A percentile compares a stretch with the other conserved stretches of the same genome.
Evolutionary conservation across 192 early-diverging fungal species (phyloP).

Genomic region (Backusella luteola): DNA sequence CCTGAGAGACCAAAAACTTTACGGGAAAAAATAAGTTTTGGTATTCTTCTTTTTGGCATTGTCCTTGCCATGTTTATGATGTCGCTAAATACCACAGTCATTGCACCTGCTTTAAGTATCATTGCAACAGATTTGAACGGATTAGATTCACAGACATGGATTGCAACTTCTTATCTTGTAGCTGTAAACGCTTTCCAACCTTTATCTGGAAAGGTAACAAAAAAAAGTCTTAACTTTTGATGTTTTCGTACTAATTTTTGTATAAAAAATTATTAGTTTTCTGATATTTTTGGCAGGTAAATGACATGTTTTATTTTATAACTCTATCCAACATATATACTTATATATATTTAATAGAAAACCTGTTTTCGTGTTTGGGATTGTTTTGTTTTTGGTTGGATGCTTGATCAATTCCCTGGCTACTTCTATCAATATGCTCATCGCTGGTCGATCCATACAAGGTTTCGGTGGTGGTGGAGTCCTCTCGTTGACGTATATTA

Average conservation of each 20-base stretch:
- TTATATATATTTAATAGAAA: slow-evolving; percentile 18
- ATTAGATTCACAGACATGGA: slow-evolving; percentile 27
- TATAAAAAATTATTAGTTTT: neutral
- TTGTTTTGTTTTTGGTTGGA: slow-evolving; percentile 43
- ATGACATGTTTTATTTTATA: neutral
- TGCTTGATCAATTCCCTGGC: slow-evolving; percentile 54
- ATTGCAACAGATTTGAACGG: slow-evolving; percentile 29
- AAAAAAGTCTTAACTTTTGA: neutral
- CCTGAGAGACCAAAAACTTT: neutral
- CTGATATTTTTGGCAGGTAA: slow-evolving; percentile 1
- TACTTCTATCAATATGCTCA: slow-evolving; percentile 65
- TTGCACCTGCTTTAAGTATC: slow-evolving; percentile 36
- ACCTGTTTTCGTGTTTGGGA: slow-evolving; percentile 25
- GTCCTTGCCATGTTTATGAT: slow-evolving; percentile 33
- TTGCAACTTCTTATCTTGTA: slow-evolving; percentile 33
- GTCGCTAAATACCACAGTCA: slow-evolving; percentile 32
- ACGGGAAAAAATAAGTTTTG: neutral
- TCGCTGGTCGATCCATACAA: slow-evolving; percentile 56
- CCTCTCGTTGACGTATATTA: slow-evolving; percentile 60
- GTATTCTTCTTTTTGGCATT: slow-evolving; percentile 14
- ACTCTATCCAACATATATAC: neutral
- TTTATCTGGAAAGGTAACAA: slow-evolving; percentile 28
- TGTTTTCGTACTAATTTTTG: neutral
- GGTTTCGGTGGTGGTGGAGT: slow-evolving; percentile 67
- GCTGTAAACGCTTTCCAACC: slow-evolving; percentile 33